Percentiles rank a stretch among this genome's conserved stretches.
phyloP scores from a whole-genome alignment of 1,284 basidiomycete species.

The Tilletia setariae region DNA sequence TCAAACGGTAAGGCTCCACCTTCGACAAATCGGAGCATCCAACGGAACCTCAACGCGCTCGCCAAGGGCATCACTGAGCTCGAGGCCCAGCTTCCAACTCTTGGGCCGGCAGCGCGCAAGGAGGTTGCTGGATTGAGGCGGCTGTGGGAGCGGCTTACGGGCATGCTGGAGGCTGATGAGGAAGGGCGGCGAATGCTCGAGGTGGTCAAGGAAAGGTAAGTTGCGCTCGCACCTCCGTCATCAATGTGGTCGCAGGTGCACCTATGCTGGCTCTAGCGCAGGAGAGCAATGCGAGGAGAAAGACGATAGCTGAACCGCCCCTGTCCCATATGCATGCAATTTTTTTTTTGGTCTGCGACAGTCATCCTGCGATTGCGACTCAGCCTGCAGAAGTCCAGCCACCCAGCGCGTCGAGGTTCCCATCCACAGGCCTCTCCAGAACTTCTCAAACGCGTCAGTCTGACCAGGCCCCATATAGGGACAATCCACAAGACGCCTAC shows the following conservation, averaged over 20 bases:
- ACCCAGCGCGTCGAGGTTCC: not conserved
- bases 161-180: slow-evolving; percentile 15
- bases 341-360: not conserved
- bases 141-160: not conserved
- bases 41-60: slow-evolving; percentile 13
- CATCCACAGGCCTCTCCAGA: slow-evolving; percentile 8
- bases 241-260: not conserved
- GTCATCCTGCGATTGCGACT: slow-evolving; percentile 4
- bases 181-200: slow-evolving; percentile 6
- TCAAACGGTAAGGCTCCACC: not conserved
- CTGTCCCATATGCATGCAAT: not conserved
- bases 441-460: not conserved
- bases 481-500: slow-evolving; percentile 8
- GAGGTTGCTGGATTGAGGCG: slow-evolving; percentile 15
- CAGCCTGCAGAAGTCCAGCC: not conserved
- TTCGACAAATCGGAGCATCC: slow-evolving; percentile 2
- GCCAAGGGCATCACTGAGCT: slow-evolving; percentile 4
- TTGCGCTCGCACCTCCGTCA: not conserved
- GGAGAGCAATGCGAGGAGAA: too few species aligned
- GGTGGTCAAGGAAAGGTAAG: slow-evolving; percentile 1
- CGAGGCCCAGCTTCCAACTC: slow-evolving; percentile 2
- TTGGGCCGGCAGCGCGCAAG: slow-evolving; percentile 10
- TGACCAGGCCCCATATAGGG: not conserved
- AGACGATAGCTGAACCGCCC: not conserved
- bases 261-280: not conserved